Evolutionary conservation across 495 filamentous ascomycete genomes (phyloP), one percentile per base, ranked within the genome.

Genomic region (Aspergillus cavernicola): DNA sequence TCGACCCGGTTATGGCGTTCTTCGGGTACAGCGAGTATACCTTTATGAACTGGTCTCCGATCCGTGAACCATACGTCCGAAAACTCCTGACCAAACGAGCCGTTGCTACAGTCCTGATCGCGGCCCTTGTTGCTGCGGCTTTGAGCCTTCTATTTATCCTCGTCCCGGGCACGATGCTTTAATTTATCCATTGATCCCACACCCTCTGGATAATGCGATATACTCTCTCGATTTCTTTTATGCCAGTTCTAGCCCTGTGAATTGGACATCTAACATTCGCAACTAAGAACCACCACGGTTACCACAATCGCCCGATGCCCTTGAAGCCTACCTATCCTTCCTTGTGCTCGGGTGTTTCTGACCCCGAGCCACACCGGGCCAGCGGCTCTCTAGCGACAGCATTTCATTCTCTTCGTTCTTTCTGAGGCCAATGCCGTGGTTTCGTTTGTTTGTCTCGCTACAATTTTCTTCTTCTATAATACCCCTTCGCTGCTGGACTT

Each of bases 11-110:
- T 57, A 84, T 97, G 68, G 93, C 89, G 3, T 79, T 97, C n/a
- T 57, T 87, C 16, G 92, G 92, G 26, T 84, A 83, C 62, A 97
- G 90, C 73, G 93, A 98, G 71, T 96, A 96, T 71, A 96, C 90
- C 0, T 90, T 95, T 42, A 87, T 96, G 80, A 84, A 83, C 60
- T 97, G 92, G 77, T 83, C 85, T 12, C 81, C 83, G 3, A 87
- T 98, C 46, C 81, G 84, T 38, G 93, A 98, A 65, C 88, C 90
- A 0, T 98, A 92, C 60, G 87, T 97, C 26, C 85, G 89, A 31
- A 85, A 83, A 58, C 80, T 97, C 6, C 77, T 97, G 42, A 82
- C 79, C 52, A 90, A 90, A 68, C 85, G 93, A 33, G 85, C 92
- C 0, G 58, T 87, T 19, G 88, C 89, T 73, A 88, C 89, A 2